Percentiles rank a stretch among this genome's conserved stretches.
phyloP scores from a whole-genome alignment of 177 flowering plant genomes.

The Vitis hybrid region DNA sequence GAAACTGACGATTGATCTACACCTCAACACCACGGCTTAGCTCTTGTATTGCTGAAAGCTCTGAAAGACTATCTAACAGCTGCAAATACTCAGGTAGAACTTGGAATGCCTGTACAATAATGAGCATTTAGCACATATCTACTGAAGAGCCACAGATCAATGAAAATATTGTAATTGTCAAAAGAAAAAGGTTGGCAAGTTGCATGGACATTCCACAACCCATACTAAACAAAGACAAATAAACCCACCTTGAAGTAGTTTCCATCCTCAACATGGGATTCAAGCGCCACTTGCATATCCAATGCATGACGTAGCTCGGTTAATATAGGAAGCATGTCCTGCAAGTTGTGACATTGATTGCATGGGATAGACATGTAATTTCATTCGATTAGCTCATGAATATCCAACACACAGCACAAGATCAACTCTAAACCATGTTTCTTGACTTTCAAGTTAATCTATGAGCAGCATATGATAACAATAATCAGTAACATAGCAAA shows the following conservation, averaged over 20 bases:
- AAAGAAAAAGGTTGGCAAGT: neutral
- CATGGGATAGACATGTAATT: neutral
- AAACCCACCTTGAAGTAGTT: slow-evolving; percentile 75
- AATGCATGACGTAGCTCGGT: slow-evolving; percentile 76
- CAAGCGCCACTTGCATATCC: slow-evolving; percentile 78
- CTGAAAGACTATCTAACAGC: slow-evolving; percentile 79
- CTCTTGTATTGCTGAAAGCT: slow-evolving; percentile 85
- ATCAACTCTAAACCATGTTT: too few relatives aligned
- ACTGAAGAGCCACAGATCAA: neutral
- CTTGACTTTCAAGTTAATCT: too few relatives aligned
- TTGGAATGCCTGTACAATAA: slow-evolving; percentile 81
- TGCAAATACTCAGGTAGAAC: slow-evolving; percentile 96
- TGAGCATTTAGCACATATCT: slow-evolving; percentile 1
- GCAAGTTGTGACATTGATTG: slow-evolving; percentile 16
- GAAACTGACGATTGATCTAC: slow-evolving; percentile 3
- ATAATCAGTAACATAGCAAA: too few relatives aligned
- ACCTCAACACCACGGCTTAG: slow-evolving; percentile 97
- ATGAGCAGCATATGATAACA: too few relatives aligned
- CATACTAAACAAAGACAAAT: slow-evolving; percentile 1
- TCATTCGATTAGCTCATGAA: neutral
- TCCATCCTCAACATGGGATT: slow-evolving; percentile 78
- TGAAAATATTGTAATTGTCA: slow-evolving; percentile 2
- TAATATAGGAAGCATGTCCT: slow-evolving; percentile 88
- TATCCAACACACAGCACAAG: neutral
- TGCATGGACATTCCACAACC: slow-evolving; percentile 3